Percentiles rank a stretch among this genome's conserved stretches.
These are phyloP conservation scores for Trichoderma breve DNA, from an alignment of 2,329 filamentous ascomycete genomes.

Conservation along the genomic window DNA sequence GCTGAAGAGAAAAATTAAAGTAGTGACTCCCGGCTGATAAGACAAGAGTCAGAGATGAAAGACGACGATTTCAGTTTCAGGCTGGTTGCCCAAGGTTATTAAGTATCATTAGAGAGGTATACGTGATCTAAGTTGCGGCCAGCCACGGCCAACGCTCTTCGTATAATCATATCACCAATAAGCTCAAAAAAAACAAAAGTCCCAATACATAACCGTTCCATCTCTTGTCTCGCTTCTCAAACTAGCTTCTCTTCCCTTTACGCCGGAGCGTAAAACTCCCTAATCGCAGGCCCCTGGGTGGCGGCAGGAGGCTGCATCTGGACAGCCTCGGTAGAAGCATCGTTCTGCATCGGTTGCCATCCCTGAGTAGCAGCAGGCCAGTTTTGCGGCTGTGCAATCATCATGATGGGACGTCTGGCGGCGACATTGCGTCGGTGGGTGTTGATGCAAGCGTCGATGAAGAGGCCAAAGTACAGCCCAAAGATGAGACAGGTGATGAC, in stretches of 20 bases:
- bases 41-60: not conserved
- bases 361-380: slow-evolving; percentile 32
- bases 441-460: slow-evolving; percentile 41
- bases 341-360: slow-evolving; percentile 30
- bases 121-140: slow-evolving; percentile 2
- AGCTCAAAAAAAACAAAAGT: not conserved
- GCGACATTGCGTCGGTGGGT: slow-evolving; percentile 33
- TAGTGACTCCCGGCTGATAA: not conserved
- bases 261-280: slow-evolving; percentile 12
- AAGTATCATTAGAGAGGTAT: slow-evolving; percentile 1
- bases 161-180: slow-evolving; percentile 11
- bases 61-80: not conserved
- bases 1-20: not conserved
- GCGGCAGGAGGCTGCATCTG: not conserved
- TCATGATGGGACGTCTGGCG: slow-evolving; percentile 25
- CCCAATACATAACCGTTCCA: not conserved
- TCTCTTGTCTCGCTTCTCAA: not conserved
- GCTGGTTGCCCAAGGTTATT: not conserved
- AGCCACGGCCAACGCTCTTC: not conserved
- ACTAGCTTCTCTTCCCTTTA: not conserved
- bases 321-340: not conserved
- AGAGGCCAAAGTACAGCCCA: slow-evolving; percentile 39
- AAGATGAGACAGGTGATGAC: slow-evolving; percentile 29
- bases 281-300: not conserved
- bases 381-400: slow-evolving; percentile 30